Evolutionary conservation across 768 basidiomycete species (phyloP).

Genomic region (Pulveroboletus sp.): DNA sequence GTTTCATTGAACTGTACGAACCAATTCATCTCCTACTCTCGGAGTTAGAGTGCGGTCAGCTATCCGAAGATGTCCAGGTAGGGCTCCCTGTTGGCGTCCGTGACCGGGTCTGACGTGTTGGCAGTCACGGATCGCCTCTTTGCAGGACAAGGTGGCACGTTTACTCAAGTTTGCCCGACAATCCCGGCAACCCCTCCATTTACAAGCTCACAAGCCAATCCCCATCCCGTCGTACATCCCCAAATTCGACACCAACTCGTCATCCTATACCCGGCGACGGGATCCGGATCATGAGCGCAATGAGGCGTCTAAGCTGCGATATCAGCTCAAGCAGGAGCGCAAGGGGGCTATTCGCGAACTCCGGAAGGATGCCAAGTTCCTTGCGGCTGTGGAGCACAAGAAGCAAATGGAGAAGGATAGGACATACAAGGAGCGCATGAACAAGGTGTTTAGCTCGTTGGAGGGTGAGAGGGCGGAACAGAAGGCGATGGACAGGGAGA

Average conservation of each 20-base stretch:
- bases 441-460: conserved; percentile 68
- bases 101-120: conserved; percentile 9
- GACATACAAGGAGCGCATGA: conserved; percentile 78
- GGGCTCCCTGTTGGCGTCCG: not conserved
- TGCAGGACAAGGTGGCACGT: conserved; percentile 49
- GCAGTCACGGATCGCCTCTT: conserved; percentile 45
- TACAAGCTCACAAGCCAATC: conserved; percentile 95
- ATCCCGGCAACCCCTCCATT: conserved; percentile 68
- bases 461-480: conserved; percentile 92
- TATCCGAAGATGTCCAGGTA: conserved; percentile 58
- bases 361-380: conserved; percentile 90
- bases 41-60: conserved; percentile 40
- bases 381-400: conserved; percentile 83
- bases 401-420: conserved; percentile 82
- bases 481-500: conserved; percentile 86
- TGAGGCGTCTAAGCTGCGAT: conserved; percentile 77
- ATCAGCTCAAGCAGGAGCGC: conserved; percentile 88
- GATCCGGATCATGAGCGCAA: conserved; percentile 94
- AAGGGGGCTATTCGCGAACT: conserved; percentile 97
- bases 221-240: conserved; percentile 92
- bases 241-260: conserved; percentile 79
- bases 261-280: conserved; percentile 69
- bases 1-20: conserved; percentile 80
- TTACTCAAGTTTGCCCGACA: conserved; percentile 70
- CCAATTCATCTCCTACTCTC: conserved; percentile 62